Conservation (phyloP, 192 early-diverging fungal genomes). For the Rhizophagus clarus region DNA sequence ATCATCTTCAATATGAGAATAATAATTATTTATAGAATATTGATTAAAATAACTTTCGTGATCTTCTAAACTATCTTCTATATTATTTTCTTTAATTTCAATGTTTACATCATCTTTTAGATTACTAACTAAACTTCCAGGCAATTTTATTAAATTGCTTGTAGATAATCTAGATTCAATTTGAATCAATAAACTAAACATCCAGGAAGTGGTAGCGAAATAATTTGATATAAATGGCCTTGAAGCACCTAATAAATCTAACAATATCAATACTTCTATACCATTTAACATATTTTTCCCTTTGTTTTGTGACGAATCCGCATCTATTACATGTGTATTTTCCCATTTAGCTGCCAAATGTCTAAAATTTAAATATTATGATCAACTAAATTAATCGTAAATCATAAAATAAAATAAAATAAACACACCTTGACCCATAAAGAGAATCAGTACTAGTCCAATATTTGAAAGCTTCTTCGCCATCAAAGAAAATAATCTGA, state of each 20-base stretch:
- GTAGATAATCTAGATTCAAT: constrained; percentile 69
- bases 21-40: constrained; percentile 27
- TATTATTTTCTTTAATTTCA: background rate
- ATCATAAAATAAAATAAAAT: background rate
- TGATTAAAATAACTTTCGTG: constrained; percentile 35
- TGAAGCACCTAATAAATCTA: constrained; percentile 83
- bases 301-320: constrained; percentile 20
- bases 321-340: constrained; percentile 38
- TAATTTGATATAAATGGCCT: constrained; percentile 57
- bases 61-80: constrained; percentile 12
- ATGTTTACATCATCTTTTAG: background rate
- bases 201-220: constrained; percentile 65
- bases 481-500: constrained; percentile 97
- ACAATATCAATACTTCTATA: constrained; percentile 86
- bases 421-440: constrained; percentile 76
- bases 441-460: constrained; percentile 84
- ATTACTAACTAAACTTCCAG: background rate
- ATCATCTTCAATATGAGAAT: constrained; percentile 74
- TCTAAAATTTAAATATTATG: constrained; percentile 30
- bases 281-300: constrained; percentile 50
- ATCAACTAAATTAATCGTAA: background rate
- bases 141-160: background rate
- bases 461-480: constrained; percentile 87
- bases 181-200: constrained; percentile 64
- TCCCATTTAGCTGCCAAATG: constrained; percentile 88